Conservation (phyloP, 2,329 filamentous ascomycete species). For the Aspergillus sp. region DNA sequence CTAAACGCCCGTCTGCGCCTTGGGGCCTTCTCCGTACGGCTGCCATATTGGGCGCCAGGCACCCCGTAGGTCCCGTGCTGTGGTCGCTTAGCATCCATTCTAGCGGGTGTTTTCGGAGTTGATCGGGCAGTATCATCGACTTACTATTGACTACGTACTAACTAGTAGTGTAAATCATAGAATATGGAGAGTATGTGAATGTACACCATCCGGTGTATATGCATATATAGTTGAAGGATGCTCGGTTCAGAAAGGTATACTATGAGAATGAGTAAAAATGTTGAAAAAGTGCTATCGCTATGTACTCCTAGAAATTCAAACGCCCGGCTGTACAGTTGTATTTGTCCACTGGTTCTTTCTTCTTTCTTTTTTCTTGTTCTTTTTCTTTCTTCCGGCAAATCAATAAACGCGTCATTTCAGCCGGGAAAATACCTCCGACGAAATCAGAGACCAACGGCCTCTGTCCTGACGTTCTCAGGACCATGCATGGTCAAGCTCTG, state of each 20-base stretch:
- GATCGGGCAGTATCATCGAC: background rate
- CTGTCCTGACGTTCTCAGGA: background rate
- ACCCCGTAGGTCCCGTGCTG: background rate
- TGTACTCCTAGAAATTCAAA: conserved; percentile 9
- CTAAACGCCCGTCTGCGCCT: conserved; percentile 4
- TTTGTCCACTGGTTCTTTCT: background rate
- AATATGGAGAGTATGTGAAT: too few relatives aligned
- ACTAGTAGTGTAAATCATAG: too few relatives aligned
- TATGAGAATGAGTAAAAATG: background rate
- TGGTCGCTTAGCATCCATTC: background rate
- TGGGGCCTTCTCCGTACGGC: background rate
- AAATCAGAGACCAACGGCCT: background rate
- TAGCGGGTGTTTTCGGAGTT: background rate
- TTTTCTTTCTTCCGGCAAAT: background rate
- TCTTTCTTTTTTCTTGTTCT: background rate
- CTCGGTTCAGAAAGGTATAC: background rate
- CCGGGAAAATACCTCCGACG: background rate
- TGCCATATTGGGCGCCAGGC: conserved; percentile 1
- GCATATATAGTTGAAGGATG: background rate
- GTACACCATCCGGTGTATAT: background rate
- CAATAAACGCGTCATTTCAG: background rate
- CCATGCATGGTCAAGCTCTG: conserved; percentile 6
- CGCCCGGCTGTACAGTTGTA: conserved; percentile 16
- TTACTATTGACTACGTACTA: too few relatives aligned
- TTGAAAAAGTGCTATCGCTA: conserved; percentile 7